phyloP scores from a whole-genome alignment of 176 grass and related monocot genomes.

The Oryza rufipogon region DNA sequence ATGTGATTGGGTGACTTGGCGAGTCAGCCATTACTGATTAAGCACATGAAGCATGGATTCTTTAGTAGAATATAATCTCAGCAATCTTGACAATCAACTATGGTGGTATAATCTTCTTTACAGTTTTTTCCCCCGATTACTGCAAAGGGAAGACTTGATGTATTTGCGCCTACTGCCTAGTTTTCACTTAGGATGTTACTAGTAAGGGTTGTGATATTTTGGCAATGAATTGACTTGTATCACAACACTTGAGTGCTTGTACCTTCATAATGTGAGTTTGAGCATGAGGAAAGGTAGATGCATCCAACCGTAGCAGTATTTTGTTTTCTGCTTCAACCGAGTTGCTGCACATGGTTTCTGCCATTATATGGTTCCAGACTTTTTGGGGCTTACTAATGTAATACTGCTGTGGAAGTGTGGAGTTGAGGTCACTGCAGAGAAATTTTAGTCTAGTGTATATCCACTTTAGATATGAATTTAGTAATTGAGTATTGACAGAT shows the following conservation, averaged over 20 bases:
- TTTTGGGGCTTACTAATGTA: not conserved
- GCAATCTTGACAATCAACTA: not conserved
- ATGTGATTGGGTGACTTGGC: not conserved
- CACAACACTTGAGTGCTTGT: not conserved
- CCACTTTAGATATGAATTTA: not conserved
- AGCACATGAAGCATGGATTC: conserved; percentile 15
- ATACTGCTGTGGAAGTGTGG: not conserved
- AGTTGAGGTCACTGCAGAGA: not conserved
- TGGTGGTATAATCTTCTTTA: not conserved
- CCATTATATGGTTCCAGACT: not conserved
- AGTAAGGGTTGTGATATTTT: not conserved
- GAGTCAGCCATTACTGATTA: not conserved
- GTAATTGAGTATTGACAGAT: not conserved
- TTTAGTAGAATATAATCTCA: not conserved
- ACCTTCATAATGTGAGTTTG: not conserved
- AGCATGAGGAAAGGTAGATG: not conserved
- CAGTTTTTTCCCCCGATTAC: not conserved
- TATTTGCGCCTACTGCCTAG: not conserved
- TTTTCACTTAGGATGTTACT: not conserved
- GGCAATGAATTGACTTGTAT: not conserved
- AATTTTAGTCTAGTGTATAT: not conserved
- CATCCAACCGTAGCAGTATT: not conserved
- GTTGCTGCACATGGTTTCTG: not conserved
- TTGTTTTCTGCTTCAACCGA: not conserved
- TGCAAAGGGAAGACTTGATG: not conserved